phyloP scores from a whole-genome alignment of 2,329 filamentous ascomycete species.

The Colletotrichum salicis region DNA sequence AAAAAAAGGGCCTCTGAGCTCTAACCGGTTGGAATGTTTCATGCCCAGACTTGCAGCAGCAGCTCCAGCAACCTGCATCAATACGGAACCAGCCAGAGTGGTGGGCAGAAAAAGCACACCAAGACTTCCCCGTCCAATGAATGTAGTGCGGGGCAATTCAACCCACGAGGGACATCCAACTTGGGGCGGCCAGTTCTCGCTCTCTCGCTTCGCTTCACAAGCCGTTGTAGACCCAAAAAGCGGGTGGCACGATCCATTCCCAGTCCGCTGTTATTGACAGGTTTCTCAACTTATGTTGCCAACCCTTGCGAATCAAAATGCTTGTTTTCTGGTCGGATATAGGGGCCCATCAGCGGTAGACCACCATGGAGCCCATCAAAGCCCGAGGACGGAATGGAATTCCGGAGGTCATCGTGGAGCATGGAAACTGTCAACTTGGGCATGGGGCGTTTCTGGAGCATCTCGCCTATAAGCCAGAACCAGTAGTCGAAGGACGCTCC shows the following conservation, averaged over 20 bases:
- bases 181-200: not conserved
- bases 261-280: not conserved
- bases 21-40: not conserved
- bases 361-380: not conserved
- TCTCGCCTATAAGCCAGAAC: not conserved
- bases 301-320: not conserved
- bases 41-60: slow-evolving; percentile 14
- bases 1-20: not conserved
- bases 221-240: not conserved
- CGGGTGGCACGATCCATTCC: not conserved
- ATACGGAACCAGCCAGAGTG: slow-evolving; percentile 30
- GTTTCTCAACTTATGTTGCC: not conserved
- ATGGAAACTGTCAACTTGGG: not conserved
- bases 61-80: slow-evolving; percentile 5
- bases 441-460: not conserved
- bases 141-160: slow-evolving; percentile 2
- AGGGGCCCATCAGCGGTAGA: not conserved
- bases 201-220: slow-evolving; percentile 1
- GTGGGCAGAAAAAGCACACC: slow-evolving; percentile 37
- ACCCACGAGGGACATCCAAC: not conserved
- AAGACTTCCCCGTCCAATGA: slow-evolving; percentile 39
- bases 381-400: not conserved
- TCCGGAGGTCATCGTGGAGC: no score
- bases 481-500: not conserved
- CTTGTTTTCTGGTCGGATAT: not conserved